Percentiles rank a stretch among this genome's conserved stretches.
Conservation (phyloP, 176 grass and related monocot species). For the Dactylis glomerata region DNA sequence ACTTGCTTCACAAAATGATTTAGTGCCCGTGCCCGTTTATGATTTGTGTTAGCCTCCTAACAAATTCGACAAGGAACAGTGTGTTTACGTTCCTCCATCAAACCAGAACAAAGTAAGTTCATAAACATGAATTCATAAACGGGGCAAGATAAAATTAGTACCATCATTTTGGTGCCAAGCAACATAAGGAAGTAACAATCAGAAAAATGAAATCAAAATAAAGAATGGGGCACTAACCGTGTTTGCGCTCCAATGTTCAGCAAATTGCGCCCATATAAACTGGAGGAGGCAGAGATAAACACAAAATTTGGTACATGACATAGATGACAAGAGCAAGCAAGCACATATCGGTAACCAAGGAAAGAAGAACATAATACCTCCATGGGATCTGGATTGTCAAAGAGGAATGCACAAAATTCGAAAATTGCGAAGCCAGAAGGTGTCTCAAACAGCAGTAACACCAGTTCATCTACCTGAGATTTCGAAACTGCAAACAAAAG, state of each 20-base stretch:
- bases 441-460: background rate
- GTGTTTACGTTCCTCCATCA: background rate
- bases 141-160: background rate
- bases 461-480: background rate
- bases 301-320: background rate
- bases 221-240: background rate
- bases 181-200: background rate
- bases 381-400: background rate
- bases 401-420: background rate
- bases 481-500: background rate
- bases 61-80: too few species aligned
- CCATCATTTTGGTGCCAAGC: background rate
- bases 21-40: too few species aligned
- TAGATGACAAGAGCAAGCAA: background rate
- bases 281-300: background rate
- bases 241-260: background rate
- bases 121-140: background rate
- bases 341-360: background rate
- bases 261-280: background rate
- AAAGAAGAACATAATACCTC: background rate
- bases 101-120: background rate
- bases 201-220: background rate
- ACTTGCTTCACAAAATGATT: too few species aligned
- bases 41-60: too few species aligned
- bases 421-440: background rate